Conservation (phyloP, 2,329 filamentous ascomycete genomes). For the Aspergillus thermomutatus region DNA sequence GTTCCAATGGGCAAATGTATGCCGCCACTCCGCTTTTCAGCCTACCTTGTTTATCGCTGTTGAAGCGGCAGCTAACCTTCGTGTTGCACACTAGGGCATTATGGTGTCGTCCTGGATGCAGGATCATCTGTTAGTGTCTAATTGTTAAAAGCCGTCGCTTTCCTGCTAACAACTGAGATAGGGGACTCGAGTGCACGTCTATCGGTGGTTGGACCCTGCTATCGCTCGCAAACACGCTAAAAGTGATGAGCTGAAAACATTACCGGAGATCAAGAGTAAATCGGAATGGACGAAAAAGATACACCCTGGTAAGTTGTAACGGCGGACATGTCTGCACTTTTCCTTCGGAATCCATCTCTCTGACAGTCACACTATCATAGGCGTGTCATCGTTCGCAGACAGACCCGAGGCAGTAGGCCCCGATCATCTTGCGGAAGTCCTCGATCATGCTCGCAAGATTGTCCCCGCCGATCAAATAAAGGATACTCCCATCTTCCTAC, state of each 20-base stretch:
- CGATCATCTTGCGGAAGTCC: conserved; percentile 74
- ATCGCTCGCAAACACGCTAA: conserved; percentile 62
- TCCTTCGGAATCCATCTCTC: background rate
- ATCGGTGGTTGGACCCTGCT: conserved; percentile 81
- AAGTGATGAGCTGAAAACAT: conserved; percentile 58
- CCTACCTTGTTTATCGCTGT: background rate
- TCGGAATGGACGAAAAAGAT: conserved; percentile 92
- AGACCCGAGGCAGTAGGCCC: conserved; percentile 72
- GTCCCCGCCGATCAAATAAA: conserved; percentile 73
- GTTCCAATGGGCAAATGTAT: conserved; percentile 45
- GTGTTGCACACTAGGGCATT: conserved; percentile 51
- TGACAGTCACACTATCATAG: conserved; percentile 30
- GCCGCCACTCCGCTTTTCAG: conserved; percentile 2
- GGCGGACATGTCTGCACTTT: background rate
- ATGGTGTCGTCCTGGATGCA: conserved; percentile 95
- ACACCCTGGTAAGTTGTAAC: conserved; percentile 62
- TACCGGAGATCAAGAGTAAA: conserved; percentile 80
- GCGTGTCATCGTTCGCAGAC: conserved; percentile 82
- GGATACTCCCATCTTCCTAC: conserved; percentile 88
- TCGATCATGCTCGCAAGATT: conserved; percentile 75
- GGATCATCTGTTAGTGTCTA: conserved; percentile 69
- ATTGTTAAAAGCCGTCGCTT: background rate
- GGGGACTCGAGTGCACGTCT: conserved; percentile 90
- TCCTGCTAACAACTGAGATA: conserved; percentile 22
- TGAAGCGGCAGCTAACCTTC: background rate